Base-by-base conservation (phyloP, 1,284 basidiomycete genomes). In the Inonotus hispidus region DNA sequence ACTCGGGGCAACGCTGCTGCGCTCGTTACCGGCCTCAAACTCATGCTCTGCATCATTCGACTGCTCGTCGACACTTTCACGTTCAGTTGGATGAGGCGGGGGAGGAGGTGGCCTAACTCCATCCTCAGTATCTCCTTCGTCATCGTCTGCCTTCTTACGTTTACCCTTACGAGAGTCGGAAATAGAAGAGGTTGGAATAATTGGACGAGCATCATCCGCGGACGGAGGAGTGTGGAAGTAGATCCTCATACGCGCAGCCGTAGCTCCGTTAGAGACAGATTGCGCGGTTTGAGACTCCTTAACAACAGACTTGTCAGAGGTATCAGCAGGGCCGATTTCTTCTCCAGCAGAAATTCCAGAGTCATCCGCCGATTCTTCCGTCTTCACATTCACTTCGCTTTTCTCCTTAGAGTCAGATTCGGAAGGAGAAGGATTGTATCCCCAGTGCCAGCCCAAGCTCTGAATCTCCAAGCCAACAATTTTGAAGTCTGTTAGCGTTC, bases 401-500 rank as follows among this genome's bases (percentile, higher is more conserved):
- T 35, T 60, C n/a, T 41, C 25, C 46, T 66, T 64, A 55, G 62
- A 53, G 35, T 67, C 66, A 65, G 65, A 59, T 14, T 67, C 66
- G 46, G 65, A 65, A 58, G 63, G 79, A 57, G 82, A 65, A 58
- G 63, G 79, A 57, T 82, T 68, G 58, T 74, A 66, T 64, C 89
- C 88, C 90, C 90, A 92, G 54, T 77, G 78, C 90, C 90, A 92
- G 68, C 73, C 75, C 62, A 92, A 74, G 66, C 85, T 85, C 67
- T 76, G 79, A 67, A 96, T 88, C 71, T 92, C 86, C 68, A 97
- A 80, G 25, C 90, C 93, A 68, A 95, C 80, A 71, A 98, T 94
- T 75, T 95, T 92, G 83, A 97, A 98, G 77, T 97, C 95, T 52
- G 94, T 96, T 70, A 97, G 84, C 38, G 93, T 95, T 63, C 92